Conservation (phyloP, 306 rosid species). For the Sphenostylis stenocarpa region DNA sequence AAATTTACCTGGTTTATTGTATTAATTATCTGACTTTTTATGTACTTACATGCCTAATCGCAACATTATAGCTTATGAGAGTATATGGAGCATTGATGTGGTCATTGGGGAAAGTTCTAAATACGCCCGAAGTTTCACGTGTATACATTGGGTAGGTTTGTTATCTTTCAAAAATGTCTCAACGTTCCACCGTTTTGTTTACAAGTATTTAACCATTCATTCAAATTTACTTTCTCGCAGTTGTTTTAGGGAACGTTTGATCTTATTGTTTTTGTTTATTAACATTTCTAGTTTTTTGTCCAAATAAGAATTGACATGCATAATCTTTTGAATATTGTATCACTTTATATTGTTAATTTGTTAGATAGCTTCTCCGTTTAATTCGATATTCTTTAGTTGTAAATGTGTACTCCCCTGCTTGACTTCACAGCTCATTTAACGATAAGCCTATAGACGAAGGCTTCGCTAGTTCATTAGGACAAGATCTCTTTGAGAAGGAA, state of each 20-base stretch:
- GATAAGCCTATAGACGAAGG: slow-evolving; percentile 70
- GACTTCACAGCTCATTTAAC: slow-evolving; percentile 65
- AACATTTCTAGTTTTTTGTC: neutral
- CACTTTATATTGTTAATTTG: neutral
- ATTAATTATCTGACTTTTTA: neutral
- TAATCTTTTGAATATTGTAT: slow-evolving; percentile 10
- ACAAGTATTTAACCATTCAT: neutral
- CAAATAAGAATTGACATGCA: neutral
- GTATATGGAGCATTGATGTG: slow-evolving; percentile 99
- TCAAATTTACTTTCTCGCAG: neutral
- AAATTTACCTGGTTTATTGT: neutral
- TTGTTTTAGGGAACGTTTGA: neutral
- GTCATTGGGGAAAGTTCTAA: slow-evolving; percentile 89
- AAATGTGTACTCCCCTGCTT: neutral
- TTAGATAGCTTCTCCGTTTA: neutral
- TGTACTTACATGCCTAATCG: neutral
- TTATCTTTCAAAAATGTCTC: neutral
- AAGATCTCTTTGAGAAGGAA: slow-evolving; percentile 83
- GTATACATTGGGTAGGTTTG: slow-evolving; percentile 84
- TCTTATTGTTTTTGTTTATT: neutral
- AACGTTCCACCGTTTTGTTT: neutral
- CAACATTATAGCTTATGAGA: slow-evolving; percentile 76
- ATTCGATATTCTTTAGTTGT: slow-evolving; percentile 2
- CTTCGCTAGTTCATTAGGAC: slow-evolving; percentile 60
- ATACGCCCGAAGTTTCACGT: slow-evolving; percentile 88